phyloP scores from a whole-genome alignment of 805 yeast species.

The Lipomyces chichibuensis region DNA sequence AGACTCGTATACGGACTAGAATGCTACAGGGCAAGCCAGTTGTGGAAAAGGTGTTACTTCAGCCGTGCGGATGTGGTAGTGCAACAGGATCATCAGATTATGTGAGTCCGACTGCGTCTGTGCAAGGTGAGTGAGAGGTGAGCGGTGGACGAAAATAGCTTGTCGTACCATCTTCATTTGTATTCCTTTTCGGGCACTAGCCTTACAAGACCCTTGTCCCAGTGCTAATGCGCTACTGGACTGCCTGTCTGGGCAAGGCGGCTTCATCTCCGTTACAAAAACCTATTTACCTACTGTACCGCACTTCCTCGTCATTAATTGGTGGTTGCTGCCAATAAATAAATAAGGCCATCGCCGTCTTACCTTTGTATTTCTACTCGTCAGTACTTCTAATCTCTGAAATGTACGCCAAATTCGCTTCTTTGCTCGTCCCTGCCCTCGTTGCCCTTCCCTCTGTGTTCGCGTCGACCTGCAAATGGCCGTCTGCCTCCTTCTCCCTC shows the following conservation, averaged over 20 bases:
- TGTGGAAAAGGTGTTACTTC: no score
- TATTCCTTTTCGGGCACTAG: not conserved
- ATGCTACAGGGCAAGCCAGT: no score
- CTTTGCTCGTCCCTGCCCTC: slow-evolving; percentile 2
- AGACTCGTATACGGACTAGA: not conserved
- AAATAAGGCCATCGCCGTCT: not conserved
- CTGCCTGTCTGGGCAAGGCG: not conserved
- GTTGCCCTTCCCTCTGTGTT: not conserved
- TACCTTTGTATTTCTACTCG: not conserved
- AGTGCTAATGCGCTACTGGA: not conserved
- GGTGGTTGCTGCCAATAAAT: not conserved
- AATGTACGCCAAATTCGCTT: slow-evolving; percentile 10
- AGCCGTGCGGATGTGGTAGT: not conserved
- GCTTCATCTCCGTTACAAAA: not conserved
- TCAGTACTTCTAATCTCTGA: not conserved
- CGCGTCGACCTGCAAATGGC: slow-evolving; percentile 3
- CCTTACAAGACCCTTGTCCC: not conserved
- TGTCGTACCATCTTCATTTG: not conserved
- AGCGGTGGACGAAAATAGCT: not conserved
- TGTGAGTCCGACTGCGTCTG: not conserved
- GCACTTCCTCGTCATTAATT: not conserved
- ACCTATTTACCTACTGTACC: not conserved
- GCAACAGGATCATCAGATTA: no score
- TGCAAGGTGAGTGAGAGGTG: not conserved
- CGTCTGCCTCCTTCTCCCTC: slow-evolving; percentile 24